Conservation (phyloP, 495 filamentous ascomycete genomes). For the Talaromyces proteolyticus region DNA sequence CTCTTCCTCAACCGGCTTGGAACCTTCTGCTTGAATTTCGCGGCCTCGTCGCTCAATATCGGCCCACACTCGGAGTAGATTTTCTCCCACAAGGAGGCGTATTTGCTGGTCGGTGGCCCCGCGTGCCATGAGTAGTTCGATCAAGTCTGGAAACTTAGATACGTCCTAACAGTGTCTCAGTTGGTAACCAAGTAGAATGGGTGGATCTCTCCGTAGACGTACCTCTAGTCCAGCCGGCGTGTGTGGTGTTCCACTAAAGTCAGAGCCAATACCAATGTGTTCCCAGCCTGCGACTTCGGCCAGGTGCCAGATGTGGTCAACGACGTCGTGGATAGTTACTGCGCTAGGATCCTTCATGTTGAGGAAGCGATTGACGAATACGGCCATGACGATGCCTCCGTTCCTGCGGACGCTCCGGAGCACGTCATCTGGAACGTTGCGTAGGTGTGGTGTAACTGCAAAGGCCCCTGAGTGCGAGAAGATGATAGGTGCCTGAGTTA, state of each 20-base stretch:
- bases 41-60: conserved; percentile 48
- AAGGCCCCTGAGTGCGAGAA: conserved; percentile 53
- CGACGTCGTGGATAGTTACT: conserved; percentile 71
- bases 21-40: conserved; percentile 33
- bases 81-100: conserved; percentile 62
- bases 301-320: conserved; percentile 55
- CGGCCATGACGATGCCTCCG: conserved; percentile 54
- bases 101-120: conserved; percentile 66
- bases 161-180: conserved; percentile 52
- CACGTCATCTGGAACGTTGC: conserved; percentile 58
- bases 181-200: not conserved
- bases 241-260: conserved; percentile 53
- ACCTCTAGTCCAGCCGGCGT: conserved; percentile 44
- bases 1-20: not conserved
- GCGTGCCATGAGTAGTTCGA: conserved; percentile 62
- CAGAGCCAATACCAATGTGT: conserved; percentile 58
- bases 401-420: conserved; percentile 44
- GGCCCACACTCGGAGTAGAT: conserved; percentile 69
- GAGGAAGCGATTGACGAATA: conserved; percentile 69
- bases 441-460: conserved; percentile 44
- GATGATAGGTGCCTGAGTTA: conserved; percentile 45
- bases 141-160: conserved; percentile 72
- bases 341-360: conserved; percentile 44
- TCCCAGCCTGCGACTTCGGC: conserved; percentile 49
- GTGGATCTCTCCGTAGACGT: not conserved